phyloP scores from a whole-genome alignment of 139 green algal species.

The Coccomyxa sp. region DNA sequence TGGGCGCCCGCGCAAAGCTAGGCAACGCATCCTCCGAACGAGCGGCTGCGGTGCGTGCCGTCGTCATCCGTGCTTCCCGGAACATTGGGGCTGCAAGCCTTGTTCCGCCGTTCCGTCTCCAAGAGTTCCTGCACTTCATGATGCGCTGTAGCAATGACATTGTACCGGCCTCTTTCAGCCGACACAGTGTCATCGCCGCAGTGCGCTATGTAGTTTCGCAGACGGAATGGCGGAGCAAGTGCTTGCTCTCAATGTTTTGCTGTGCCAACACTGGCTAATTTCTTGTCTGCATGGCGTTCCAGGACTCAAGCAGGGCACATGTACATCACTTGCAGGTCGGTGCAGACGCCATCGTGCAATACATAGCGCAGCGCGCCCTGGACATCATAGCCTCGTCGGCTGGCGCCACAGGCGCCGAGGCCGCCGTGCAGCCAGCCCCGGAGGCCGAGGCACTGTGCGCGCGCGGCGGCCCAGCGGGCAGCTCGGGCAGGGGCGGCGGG shows the following conservation, averaged over 20 bases:
- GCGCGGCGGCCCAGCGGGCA: neutral
- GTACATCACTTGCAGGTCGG: conserved; percentile 30
- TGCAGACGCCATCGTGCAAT: conserved; percentile 46
- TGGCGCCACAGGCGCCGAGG: conserved; percentile 4
- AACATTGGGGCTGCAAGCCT: neutral
- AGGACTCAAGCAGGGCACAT: too few species aligned
- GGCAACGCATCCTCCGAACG: conserved; percentile 83
- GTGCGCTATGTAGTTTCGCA: too few species aligned
- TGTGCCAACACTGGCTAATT: too few species aligned
- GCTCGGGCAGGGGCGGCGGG: neutral
- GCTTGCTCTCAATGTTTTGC: too few species aligned
- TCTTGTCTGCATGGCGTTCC: too few species aligned
- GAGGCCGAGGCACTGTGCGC: neutral
- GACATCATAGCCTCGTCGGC: conserved; percentile 29
- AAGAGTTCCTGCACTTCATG: too few species aligned
- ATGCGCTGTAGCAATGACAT: too few species aligned
- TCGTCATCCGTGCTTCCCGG: too few species aligned
- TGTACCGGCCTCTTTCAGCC: too few species aligned
- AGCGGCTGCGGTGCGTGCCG: conserved; percentile 26
- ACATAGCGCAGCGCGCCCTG: conserved; percentile 59
- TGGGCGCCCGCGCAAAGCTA: conserved; percentile 60
- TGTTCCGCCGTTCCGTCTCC: too few species aligned
- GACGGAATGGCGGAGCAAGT: too few species aligned
- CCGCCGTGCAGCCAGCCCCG: neutral
- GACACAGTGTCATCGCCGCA: too few species aligned